Conservation (phyloP, 179 eudicot genomes). For the Spergularia azorica region DNA sequence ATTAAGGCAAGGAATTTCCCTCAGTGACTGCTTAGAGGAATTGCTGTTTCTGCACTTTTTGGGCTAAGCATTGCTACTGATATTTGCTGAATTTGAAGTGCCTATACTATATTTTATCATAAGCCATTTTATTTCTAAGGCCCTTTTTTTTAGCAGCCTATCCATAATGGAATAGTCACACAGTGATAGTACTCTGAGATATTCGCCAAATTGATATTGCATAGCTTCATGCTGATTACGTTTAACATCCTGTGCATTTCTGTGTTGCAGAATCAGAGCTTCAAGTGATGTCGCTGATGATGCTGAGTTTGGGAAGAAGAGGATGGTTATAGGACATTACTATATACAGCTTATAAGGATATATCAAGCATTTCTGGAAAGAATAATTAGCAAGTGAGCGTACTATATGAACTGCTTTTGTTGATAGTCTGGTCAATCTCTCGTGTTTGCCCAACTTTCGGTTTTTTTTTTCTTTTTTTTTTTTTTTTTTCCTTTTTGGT, state of each 20-base stretch:
- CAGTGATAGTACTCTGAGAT: background rate
- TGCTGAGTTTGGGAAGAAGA: slow-evolving; percentile 20
- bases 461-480: background rate
- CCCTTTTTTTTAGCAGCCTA: too few relatives aligned
- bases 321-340: slow-evolving; percentile 20
- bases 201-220: background rate
- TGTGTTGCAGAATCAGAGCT: slow-evolving; percentile 25
- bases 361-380: slow-evolving; percentile 8
- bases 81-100: too few relatives aligned
- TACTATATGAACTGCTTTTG: slow-evolving; percentile 22
- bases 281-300: slow-evolving; percentile 13
- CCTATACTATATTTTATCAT: too few relatives aligned
- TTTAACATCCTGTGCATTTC: slow-evolving; percentile 1
- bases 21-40: too few relatives aligned
- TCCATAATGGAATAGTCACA: too few relatives aligned
- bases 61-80: too few relatives aligned
- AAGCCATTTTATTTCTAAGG: too few relatives aligned
- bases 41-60: too few relatives aligned
- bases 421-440: slow-evolving; percentile 23
- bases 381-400: slow-evolving; percentile 30
- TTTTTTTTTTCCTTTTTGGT: background rate
- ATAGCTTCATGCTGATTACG: background rate
- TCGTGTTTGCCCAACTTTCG: background rate
- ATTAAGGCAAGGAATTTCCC: too few relatives aligned
- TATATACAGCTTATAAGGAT: slow-evolving; percentile 25